Conservation (phyloP, 2,329 filamentous ascomycete species). For the Cryphonectria japonica region DNA sequence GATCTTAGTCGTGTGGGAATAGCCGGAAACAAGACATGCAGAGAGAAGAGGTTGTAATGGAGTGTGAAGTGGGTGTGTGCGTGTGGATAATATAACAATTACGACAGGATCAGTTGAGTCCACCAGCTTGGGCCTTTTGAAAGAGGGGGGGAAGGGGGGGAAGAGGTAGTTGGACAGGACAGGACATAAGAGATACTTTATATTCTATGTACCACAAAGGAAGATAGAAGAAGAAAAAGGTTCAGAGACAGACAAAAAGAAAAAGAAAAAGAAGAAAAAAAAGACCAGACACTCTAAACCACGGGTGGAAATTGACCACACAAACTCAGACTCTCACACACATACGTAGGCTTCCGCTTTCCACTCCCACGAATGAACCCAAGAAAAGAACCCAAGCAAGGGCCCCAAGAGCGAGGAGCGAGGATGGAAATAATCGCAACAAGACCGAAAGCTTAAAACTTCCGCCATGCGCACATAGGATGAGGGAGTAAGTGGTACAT, state of each 20-base stretch:
- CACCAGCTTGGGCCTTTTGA: background rate
- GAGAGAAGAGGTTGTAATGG: slow-evolving; percentile 5
- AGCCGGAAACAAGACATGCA: slow-evolving; percentile 7
- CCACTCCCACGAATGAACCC: background rate
- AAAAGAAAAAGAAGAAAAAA: background rate
- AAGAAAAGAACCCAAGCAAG: slow-evolving; percentile 11
- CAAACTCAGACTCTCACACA: background rate
- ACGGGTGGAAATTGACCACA: background rate
- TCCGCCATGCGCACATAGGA: slow-evolving; percentile 16
- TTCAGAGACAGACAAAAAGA: background rate
- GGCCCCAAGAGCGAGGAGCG: slow-evolving; percentile 5
- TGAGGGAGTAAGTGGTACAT: background rate
- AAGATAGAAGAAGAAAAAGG: background rate
- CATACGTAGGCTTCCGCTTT: background rate
- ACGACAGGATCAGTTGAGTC: background rate
- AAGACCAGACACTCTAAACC: background rate
- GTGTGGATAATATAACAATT: slow-evolving; percentile 4
- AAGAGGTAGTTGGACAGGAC: slow-evolving; percentile 15
- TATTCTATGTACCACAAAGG: background rate
- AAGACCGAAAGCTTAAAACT: slow-evolving; percentile 29
- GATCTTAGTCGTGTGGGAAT: slow-evolving; percentile 9
- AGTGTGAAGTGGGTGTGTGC: background rate
- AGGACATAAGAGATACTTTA: background rate
- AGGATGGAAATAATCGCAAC: slow-evolving; percentile 23
- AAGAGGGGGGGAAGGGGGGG: background rate